These are phyloP conservation scores for Friedmanniomyces endolithicus DNA, from an alignment of 495 filamentous ascomycete genomes.

Conservation along the genomic window DNA sequence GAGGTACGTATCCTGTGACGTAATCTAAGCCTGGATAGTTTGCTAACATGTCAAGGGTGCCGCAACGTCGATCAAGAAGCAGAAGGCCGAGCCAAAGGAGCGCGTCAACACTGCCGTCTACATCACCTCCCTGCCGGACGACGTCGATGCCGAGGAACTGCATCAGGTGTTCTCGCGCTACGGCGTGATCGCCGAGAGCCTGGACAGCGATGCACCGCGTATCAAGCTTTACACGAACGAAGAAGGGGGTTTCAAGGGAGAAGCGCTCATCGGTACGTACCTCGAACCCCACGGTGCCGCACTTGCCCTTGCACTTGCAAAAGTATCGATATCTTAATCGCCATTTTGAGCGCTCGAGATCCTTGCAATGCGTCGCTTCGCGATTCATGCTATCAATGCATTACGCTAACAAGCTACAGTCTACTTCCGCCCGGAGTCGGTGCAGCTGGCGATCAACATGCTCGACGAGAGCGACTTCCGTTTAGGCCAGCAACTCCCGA, in stretches of 20 bases:
- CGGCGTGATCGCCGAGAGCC: constrained; percentile 89
- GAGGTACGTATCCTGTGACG: neutral
- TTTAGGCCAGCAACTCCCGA: constrained; percentile 40
- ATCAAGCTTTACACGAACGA: constrained; percentile 89
- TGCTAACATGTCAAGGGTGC: neutral
- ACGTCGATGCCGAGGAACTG: constrained; percentile 69
- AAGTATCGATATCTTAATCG: too few species aligned
- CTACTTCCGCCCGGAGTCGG: constrained; percentile 85
- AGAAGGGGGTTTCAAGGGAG: constrained; percentile 76
- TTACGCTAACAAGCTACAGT: constrained; percentile 32
- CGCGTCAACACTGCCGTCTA: constrained; percentile 72
- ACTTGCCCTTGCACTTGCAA: too few species aligned
- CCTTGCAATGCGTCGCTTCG: too few species aligned
- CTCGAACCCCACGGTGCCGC: neutral
- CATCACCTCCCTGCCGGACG: constrained; percentile 69
- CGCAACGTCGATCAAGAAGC: constrained; percentile 10
- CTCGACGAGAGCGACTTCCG: constrained; percentile 83
- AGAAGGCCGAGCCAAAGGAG: constrained; percentile 40
- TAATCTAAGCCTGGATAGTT: neutral
- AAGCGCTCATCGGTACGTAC: constrained; percentile 51
- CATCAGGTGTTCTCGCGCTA: constrained; percentile 69
- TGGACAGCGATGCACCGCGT: constrained; percentile 69
- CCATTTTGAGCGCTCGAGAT: too few species aligned
- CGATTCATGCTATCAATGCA: too few species aligned
- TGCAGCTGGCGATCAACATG: constrained; percentile 78